A percentile compares a stretch with the other conserved stretches of the same genome.
These are phyloP conservation scores for Penicillium paradoxum DNA, from an alignment of 495 filamentous ascomycete species.

Conservation along the genomic window DNA sequence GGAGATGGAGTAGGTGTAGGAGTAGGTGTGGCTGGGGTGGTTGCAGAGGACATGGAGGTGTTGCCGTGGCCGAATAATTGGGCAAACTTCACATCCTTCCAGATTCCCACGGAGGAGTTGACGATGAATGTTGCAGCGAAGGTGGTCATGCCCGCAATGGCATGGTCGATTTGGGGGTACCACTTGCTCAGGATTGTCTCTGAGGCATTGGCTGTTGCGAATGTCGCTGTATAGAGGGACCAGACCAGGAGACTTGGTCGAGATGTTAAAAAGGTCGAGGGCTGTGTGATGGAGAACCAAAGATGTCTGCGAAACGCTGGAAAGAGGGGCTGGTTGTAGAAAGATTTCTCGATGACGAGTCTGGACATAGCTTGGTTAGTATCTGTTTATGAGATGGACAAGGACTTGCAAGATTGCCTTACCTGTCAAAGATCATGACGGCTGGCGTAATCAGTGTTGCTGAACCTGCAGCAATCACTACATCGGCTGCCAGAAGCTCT, in stretches of 20 bases:
- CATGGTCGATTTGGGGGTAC: slow-evolving; percentile 45
- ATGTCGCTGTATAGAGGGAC: slow-evolving; percentile 80
- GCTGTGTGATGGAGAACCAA: slow-evolving; percentile 56
- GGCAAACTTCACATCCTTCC: slow-evolving; percentile 47
- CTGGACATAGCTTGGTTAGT: slow-evolving; percentile 14
- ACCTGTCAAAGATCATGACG: slow-evolving; percentile 42
- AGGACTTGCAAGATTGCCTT: not conserved
- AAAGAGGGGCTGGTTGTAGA: slow-evolving; percentile 62
- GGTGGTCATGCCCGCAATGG: slow-evolving; percentile 39
- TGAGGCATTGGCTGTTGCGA: slow-evolving; percentile 76
- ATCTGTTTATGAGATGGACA: not conserved
- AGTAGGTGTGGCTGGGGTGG: slow-evolving; percentile 43
- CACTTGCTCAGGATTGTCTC: slow-evolving; percentile 33
- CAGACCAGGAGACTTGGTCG: slow-evolving; percentile 77
- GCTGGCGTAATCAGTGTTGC: slow-evolving; percentile 36
- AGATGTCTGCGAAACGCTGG: slow-evolving; percentile 60
- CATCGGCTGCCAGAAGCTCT: slow-evolving; percentile 32
- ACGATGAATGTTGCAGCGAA: slow-evolving; percentile 36
- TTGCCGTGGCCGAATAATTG: slow-evolving; percentile 35
- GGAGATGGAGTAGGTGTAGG: slow-evolving; percentile 25
- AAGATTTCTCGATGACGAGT: slow-evolving; percentile 80
- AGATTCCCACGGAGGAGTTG: slow-evolving; percentile 39
- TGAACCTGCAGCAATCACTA: slow-evolving; percentile 34
- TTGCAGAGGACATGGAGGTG: slow-evolving; percentile 16
- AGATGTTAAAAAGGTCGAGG: slow-evolving; percentile 64